Conservation (phyloP, 1,284 basidiomycete genomes). For the Melampsora americana region DNA sequence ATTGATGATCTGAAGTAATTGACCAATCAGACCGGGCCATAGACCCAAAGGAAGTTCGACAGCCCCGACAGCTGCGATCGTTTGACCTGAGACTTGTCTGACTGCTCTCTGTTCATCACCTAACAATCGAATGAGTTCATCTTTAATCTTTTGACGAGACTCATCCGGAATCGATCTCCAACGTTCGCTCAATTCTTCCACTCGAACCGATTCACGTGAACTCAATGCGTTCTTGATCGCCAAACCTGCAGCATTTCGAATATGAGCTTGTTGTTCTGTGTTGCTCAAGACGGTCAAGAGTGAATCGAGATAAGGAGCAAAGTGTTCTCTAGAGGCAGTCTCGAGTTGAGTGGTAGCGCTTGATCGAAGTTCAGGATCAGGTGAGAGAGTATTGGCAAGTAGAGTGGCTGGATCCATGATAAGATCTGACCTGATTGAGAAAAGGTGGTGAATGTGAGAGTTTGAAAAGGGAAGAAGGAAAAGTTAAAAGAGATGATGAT, state of each 20-base stretch:
- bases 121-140: slow-evolving; percentile 77
- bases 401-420: slow-evolving; percentile 47
- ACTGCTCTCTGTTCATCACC: slow-evolving; percentile 70
- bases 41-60: slow-evolving; percentile 83
- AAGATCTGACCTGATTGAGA: slow-evolving; percentile 46
- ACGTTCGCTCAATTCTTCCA: slow-evolving; percentile 69
- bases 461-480: slow-evolving; percentile 44
- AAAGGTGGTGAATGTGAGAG: slow-evolving; percentile 49
- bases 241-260: slow-evolving; percentile 89
- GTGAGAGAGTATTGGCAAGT: slow-evolving; percentile 41
- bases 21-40: slow-evolving; percentile 86
- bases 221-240: slow-evolving; percentile 94
- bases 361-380: slow-evolving; percentile 29
- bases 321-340: slow-evolving; percentile 35
- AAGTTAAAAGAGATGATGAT: slow-evolving; percentile 42
- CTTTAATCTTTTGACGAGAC: slow-evolving; percentile 78
- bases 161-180: slow-evolving; percentile 75
- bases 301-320: slow-evolving; percentile 76
- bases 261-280: slow-evolving; percentile 67
- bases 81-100: slow-evolving; percentile 84
- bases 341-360: slow-evolving; percentile 39
- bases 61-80: slow-evolving; percentile 86
- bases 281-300: slow-evolving; percentile 76
- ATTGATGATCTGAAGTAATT: slow-evolving; percentile 81
- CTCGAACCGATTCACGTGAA: slow-evolving; percentile 74